A percentile compares a stretch with the other conserved stretches of the same genome.
Conservation (phyloP, 768 basidiomycete genomes). For the Leccinum olivaceopallidum region DNA sequence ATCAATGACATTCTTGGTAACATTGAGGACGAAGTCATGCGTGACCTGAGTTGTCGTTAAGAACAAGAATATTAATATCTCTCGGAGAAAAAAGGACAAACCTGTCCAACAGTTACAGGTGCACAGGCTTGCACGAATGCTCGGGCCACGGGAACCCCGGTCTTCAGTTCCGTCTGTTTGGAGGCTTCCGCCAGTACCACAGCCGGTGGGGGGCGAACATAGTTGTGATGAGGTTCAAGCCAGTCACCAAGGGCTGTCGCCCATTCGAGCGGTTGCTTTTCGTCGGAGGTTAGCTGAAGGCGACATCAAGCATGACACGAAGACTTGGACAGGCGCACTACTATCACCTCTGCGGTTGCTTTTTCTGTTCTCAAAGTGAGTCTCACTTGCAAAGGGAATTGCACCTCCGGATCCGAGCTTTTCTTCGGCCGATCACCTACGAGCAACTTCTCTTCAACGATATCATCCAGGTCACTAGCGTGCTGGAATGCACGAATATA, state of each 20-base stretch:
- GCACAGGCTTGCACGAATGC: conserved; percentile 53
- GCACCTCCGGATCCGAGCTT: conserved; percentile 48
- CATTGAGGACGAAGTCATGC: conserved; percentile 58
- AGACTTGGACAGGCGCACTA: conserved; percentile 4
- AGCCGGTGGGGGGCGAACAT: conserved; percentile 68
- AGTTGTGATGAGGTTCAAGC: conserved; percentile 76
- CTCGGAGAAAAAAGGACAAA: conserved; percentile 17
- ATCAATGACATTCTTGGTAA: conserved; percentile 67
- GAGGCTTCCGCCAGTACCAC: conserved; percentile 75
- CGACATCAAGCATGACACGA: conserved; percentile 8
- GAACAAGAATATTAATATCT: background rate
- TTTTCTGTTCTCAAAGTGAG: conserved; percentile 49
- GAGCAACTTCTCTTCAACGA: conserved; percentile 77
- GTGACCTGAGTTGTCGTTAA: conserved; percentile 47
- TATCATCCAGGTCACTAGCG: conserved; percentile 78
- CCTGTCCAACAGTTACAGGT: conserved; percentile 38
- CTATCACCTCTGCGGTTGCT: conserved; percentile 53
- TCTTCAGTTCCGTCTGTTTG: conserved; percentile 69
- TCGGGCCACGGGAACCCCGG: conserved; percentile 40
- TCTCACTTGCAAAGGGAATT: conserved; percentile 58
- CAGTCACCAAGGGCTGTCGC: conserved; percentile 65
- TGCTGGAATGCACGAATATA: conserved; percentile 80
- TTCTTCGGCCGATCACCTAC: conserved; percentile 80
- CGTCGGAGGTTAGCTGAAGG: conserved; percentile 64
- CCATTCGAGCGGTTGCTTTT: conserved; percentile 58